phyloP scores from a whole-genome alignment of 768 basidiomycete species.

The Podaxis carcinomalis region DNA sequence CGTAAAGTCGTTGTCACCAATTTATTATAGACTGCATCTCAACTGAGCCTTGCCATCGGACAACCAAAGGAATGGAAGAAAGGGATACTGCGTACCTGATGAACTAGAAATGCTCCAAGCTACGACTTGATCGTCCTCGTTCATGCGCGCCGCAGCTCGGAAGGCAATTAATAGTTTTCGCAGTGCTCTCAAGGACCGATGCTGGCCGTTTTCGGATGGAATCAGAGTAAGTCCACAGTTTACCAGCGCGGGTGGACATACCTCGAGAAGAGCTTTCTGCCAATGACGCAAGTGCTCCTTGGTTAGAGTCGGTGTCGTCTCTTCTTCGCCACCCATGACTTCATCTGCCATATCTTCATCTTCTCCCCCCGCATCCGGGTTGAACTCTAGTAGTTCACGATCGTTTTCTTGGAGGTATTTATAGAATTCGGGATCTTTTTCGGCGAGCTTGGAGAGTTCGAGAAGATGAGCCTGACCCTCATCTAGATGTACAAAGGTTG shows the following conservation, averaged over 20 bases:
- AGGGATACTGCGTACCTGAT: constrained; percentile 43
- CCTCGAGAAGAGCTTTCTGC: constrained; percentile 89
- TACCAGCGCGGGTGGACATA: constrained; percentile 21
- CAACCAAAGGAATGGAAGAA: neutral
- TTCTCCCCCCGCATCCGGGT: constrained; percentile 35
- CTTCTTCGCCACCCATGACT: constrained; percentile 42
- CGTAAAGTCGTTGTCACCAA: constrained; percentile 80
- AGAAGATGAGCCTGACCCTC: constrained; percentile 72
- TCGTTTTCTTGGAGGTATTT: constrained; percentile 98
- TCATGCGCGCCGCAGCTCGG: constrained; percentile 85
- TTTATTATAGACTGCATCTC: constrained; percentile 82
- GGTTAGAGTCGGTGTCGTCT: constrained; percentile 57
- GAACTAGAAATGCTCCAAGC: constrained; percentile 86
- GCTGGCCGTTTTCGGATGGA: constrained; percentile 36
- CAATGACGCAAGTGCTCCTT: constrained; percentile 69
- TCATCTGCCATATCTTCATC: constrained; percentile 42
- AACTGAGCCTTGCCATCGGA: constrained; percentile 8
- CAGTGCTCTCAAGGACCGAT: constrained; percentile 79
- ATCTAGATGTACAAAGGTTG: constrained; percentile 33
- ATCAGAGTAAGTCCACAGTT: neutral
- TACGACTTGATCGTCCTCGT: constrained; percentile 76
- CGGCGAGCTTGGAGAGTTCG: constrained; percentile 83
- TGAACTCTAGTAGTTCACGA: constrained; percentile 82
- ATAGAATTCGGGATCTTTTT: constrained; percentile 99
- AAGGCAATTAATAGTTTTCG: constrained; percentile 86